Evolutionary conservation across 345 rosid species (phyloP), one percentile per base, ranked within the genome.

Genomic region (Carallia pectinifolia): DNA sequence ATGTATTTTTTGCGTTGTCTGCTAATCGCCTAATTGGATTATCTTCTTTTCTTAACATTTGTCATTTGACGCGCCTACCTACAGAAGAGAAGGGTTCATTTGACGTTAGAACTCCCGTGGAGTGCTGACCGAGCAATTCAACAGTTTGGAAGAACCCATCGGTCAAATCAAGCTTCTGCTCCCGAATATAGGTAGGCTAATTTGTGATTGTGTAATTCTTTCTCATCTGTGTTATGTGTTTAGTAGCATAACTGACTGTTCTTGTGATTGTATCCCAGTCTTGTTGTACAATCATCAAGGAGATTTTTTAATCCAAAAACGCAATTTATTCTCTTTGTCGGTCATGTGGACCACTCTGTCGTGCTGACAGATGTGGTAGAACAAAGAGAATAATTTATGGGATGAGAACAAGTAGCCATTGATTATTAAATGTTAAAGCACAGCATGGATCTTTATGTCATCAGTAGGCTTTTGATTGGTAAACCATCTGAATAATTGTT

Each of bases 61-160:
- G 27, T 62, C 52, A 23, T 54, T 61, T 67, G 47, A n/a, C 53
- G 17, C 40, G 64, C 48, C 58, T 76, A 6, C 60, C 65, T 67
- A 70, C 88, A 95, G 99, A 95, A 77, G 77, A 85, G 99, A 84
- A 88, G 99, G 80, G 96, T 91, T 71, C 99, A 95, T 76, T 83
- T 95, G 85, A 95, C 99, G 0, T 69, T 95, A 70, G 99, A 95
- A 81, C 99, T 95, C 80, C 99, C 99, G 53, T 95, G 99, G 99
- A 95, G 99, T 91, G 99, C 99, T 82, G 99, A 95, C 75, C 88
- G 97, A 66, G 99, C 99, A 69, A 95, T 95, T 81, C 99, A 95
- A 77, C 99, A 95, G 74, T 91, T 95, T 76, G 99, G 99, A 72
- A 86, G 99, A 85, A 95, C 97, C 62, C 99, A 91, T 78, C 85